phyloP scores from a whole-genome alignment of 306 rosid genomes.

The Spatholobus suberectus region DNA sequence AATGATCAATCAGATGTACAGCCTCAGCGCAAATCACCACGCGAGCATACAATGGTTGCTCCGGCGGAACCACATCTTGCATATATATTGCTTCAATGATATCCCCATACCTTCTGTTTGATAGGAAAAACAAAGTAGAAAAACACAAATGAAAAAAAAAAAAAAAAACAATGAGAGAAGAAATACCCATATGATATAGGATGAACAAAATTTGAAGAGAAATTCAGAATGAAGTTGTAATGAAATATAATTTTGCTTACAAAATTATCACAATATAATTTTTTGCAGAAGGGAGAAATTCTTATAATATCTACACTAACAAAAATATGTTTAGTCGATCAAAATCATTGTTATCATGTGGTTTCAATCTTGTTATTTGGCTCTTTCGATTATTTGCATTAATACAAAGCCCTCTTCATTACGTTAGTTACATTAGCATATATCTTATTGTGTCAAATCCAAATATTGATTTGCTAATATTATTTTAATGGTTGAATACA shows the following conservation, averaged over 20 bases:
- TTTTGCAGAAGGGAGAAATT: background rate
- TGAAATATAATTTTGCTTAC: background rate
- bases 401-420: background rate
- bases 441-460: background rate
- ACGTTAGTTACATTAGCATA: background rate
- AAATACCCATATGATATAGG: no score
- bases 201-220: no score
- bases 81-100: constrained; percentile 53
- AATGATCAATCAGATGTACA: constrained; percentile 8
- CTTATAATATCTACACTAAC: background rate
- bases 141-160: background rate
- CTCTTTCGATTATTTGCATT: background rate
- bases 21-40: constrained; percentile 48
- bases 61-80: constrained; percentile 56
- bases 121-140: background rate
- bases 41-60: constrained; percentile 69
- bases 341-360: background rate
- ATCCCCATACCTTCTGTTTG: constrained; percentile 58
- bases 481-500: no score
- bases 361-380: background rate
- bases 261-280: background rate
- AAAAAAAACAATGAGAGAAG: background rate
- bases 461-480: no score
- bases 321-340: background rate
- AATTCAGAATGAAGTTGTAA: no score